Conservation (phyloP, 345 rosid genomes). For the Salix koriyanagi region DNA sequence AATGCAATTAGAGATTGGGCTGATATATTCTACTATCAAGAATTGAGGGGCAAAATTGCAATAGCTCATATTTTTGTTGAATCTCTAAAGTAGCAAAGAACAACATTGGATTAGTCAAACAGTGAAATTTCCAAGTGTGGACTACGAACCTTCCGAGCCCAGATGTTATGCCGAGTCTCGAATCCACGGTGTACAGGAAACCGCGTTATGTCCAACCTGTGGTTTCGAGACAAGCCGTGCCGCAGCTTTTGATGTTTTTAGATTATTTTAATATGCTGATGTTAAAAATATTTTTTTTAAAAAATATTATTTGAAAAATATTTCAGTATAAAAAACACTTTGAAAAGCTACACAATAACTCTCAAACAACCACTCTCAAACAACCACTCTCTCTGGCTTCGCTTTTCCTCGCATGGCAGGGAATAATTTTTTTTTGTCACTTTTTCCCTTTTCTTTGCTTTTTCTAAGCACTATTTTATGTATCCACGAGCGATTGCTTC, state of each 20-base stretch:
- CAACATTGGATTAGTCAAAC: background rate
- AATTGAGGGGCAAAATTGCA: no score
- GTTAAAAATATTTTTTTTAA: no score
- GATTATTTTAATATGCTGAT: no score
- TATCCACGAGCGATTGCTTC: background rate
- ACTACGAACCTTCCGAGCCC: background rate
- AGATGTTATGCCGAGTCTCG: background rate
- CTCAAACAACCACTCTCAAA: background rate
- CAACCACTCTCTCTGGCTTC: background rate
- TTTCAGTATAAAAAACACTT: no score
- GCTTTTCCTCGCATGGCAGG: background rate
- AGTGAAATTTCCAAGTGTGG: background rate
- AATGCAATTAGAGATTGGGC: no score
- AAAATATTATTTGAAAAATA: no score
- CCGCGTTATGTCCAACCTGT: background rate
- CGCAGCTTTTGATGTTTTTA: no score
- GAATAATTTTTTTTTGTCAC: background rate
- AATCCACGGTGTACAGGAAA: background rate
- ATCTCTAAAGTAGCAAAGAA: background rate
- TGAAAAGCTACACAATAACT: no score
- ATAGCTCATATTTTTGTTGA: background rate
- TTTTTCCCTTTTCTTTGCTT: background rate
- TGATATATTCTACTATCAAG: no score
- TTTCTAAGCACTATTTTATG: background rate
- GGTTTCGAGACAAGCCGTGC: background rate